These are phyloP conservation scores for Boletellus sp. DNA, from an alignment of 768 basidiomycete species.

Conservation along the genomic window DNA sequence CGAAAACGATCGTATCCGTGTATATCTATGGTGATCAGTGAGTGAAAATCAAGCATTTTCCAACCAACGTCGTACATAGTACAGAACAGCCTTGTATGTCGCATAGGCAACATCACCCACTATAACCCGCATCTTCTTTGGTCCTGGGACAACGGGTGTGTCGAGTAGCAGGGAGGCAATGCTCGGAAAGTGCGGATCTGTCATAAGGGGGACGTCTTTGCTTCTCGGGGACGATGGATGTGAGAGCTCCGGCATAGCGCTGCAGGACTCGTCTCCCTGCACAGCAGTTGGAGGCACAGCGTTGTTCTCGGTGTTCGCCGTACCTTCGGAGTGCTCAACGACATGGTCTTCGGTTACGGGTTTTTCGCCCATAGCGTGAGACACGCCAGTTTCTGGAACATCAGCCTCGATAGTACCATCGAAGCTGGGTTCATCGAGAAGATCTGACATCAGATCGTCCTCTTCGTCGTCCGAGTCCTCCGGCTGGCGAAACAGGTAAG, in stretches of 20 bases:
- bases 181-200: conserved; percentile 6
- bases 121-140: conserved; percentile 49
- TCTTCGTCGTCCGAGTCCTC: conserved; percentile 55
- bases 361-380: background rate
- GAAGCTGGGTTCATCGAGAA: conserved; percentile 31
- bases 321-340: conserved; percentile 1
- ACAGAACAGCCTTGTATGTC: conserved; percentile 65
- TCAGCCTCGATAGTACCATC: conserved; percentile 28
- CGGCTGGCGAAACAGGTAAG: conserved; percentile 31
- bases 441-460: conserved; percentile 39
- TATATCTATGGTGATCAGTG: conserved; percentile 53
- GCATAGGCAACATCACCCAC: conserved; percentile 57
- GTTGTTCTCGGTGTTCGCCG: background rate
- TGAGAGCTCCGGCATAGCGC: conserved; percentile 33
- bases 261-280: conserved; percentile 21
- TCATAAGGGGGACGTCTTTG: conserved; percentile 18
- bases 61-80: conserved; percentile 55
- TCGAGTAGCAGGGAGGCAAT: background rate
- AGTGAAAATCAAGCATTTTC: background rate
- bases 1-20: conserved; percentile 80
- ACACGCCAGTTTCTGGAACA: conserved; percentile 4
- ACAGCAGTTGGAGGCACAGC: background rate
- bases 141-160: conserved; percentile 34
- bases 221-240: conserved; percentile 40
- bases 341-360: conserved; percentile 5